These are phyloP conservation scores for Starmerella roubikii DNA, from an alignment of 805 yeast genomes.

Conservation along the genomic window DNA sequence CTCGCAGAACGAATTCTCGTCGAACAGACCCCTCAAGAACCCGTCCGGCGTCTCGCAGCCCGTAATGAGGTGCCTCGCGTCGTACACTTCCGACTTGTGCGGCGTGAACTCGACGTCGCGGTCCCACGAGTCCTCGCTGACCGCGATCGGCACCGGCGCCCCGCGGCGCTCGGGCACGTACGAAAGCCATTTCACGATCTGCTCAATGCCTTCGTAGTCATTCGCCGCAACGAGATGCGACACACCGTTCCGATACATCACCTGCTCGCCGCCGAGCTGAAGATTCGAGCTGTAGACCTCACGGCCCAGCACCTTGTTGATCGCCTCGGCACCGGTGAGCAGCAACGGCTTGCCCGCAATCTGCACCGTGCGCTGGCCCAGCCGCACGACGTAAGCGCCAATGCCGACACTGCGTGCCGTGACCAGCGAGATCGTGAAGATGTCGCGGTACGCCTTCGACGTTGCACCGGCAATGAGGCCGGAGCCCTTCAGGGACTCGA, in stretches of 20 bases:
- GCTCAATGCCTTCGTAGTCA: slow-evolving; percentile 90
- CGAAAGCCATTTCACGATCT: slow-evolving; percentile 90
- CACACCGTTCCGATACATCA: slow-evolving; percentile 97
- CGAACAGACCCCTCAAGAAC: slow-evolving; percentile 82
- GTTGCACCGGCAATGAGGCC: slow-evolving; percentile 99
- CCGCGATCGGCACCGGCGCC: slow-evolving; percentile 62
- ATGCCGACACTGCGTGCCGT: slow-evolving; percentile 99
- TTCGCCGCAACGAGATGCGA: slow-evolving; percentile 95
- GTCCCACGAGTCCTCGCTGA: slow-evolving; percentile 81
- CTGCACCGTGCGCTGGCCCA: slow-evolving; percentile 98
- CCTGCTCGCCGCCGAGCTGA: slow-evolving; percentile 98
- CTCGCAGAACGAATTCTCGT: slow-evolving; percentile 86
- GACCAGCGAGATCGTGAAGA: slow-evolving; percentile 92
- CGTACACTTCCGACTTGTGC: slow-evolving; percentile 56
- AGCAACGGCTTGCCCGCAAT: slow-evolving; percentile 98
- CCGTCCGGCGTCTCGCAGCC: slow-evolving; percentile 65
- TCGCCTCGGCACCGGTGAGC: slow-evolving; percentile 98
- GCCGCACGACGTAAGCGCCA: slow-evolving; percentile 95
- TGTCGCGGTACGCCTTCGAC: slow-evolving; percentile 92
- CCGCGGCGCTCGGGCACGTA: slow-evolving; percentile 85
- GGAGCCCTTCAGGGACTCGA: slow-evolving; percentile 94
- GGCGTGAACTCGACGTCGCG: slow-evolving; percentile 80
- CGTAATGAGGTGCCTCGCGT: slow-evolving; percentile 87
- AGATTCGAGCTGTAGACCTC: slow-evolving; percentile 94
- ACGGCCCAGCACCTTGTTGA: slow-evolving; percentile 89